A percentile compares a stretch with the other conserved stretches of the same genome.
Conservation (phyloP, 2,329 filamentous ascomycete species). For the Chaetomiaceae sp. region DNA sequence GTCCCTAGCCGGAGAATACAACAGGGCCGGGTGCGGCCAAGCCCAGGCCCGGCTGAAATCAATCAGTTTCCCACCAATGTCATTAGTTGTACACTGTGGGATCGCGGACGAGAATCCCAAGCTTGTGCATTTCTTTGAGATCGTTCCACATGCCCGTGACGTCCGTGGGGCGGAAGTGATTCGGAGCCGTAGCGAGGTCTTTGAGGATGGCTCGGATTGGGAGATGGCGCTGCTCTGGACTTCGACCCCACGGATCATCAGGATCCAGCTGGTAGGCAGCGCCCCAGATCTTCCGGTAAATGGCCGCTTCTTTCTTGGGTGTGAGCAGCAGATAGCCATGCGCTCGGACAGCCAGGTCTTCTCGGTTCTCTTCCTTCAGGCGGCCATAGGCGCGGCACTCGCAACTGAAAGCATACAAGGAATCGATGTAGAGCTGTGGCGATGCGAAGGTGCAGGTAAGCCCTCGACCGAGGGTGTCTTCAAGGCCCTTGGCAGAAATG, state of each 20-base stretch:
- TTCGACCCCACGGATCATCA: background rate
- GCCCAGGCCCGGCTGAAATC: slow-evolving; percentile 14
- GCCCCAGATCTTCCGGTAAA: background rate
- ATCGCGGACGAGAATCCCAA: slow-evolving; percentile 13
- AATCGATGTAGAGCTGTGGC: background rate
- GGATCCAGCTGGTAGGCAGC: background rate
- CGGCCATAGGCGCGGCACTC: slow-evolving; percentile 17
- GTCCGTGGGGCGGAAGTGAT: background rate
- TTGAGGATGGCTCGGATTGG: slow-evolving; percentile 12
- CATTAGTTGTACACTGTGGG: slow-evolving; percentile 7
- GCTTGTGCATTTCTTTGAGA: slow-evolving; percentile 5
- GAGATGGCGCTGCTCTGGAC: background rate
- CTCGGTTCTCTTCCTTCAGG: slow-evolving; percentile 5
- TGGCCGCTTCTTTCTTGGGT: background rate
- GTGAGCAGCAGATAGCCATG: slow-evolving; percentile 14
- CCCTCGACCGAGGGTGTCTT: background rate
- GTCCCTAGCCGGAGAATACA: background rate
- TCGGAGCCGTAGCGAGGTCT: background rate
- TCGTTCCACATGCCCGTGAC: slow-evolving; percentile 6
- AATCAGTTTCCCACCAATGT: slow-evolving; percentile 9
- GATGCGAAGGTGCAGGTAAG: background rate
- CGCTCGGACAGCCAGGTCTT: slow-evolving; percentile 7
- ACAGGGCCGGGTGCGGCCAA: slow-evolving; percentile 4
- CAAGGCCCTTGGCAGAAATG: background rate
- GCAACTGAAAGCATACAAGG: slow-evolving; percentile 11